Evolutionary conservation across 805 yeast genomes (phyloP).

Genomic region (Yamadazyma paraphyllophila): DNA sequence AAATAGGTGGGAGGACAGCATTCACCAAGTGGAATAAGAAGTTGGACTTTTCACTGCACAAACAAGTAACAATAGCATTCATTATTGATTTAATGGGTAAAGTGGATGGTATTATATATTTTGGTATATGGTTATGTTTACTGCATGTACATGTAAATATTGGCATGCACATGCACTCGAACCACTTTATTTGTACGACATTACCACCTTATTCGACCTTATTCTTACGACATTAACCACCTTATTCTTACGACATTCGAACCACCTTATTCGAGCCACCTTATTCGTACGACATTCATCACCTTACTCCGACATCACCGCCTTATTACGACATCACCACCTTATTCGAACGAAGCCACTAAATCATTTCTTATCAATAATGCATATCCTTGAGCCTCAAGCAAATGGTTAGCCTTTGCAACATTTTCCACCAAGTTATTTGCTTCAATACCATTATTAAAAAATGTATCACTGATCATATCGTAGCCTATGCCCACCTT

Average conservation of each 20-base stretch:
- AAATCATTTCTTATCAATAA: conserved; percentile 11
- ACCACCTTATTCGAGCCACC: neutral
- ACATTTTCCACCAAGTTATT: neutral
- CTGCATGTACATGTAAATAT: neutral
- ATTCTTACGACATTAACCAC: too few relatives aligned
- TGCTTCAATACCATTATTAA: conserved; percentile 2
- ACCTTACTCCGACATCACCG: too few relatives aligned
- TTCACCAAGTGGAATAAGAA: too few relatives aligned
- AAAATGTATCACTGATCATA: conserved; percentile 8
- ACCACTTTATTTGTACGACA: too few relatives aligned
- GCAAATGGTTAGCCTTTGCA: neutral
- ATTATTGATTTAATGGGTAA: neutral
- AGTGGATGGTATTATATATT: conserved; percentile 1
- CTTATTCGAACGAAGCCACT: conserved; percentile 6
- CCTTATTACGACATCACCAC: neutral
- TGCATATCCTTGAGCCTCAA: conserved; percentile 3
- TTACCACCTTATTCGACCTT: too few relatives aligned
- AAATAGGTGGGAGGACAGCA: too few relatives aligned
- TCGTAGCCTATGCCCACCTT: conserved; percentile 15
- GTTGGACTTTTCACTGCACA: neutral
- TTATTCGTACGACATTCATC: conserved; percentile 4
- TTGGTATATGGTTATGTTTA: neutral
- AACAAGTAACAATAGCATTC: neutral
- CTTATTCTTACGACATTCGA: neutral
- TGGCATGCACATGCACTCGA: neutral